Percentiles rank a stretch among this genome's conserved stretches.
Evolutionary conservation across 129 eudicot genomes (phyloP).

Genomic region (Ambrosia trifida): DNA sequence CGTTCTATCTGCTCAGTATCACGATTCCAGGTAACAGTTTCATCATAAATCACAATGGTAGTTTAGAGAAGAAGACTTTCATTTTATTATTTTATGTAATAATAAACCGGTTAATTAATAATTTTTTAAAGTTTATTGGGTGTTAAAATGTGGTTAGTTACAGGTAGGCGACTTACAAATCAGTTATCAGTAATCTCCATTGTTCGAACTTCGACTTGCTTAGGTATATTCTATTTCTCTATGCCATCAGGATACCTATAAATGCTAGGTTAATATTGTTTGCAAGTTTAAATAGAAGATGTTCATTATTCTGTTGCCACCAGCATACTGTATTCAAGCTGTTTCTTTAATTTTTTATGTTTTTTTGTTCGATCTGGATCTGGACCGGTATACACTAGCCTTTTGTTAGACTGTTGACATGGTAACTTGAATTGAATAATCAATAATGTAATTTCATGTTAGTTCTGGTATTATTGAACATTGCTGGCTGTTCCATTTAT

Average conservation of each 20-base stretch:
- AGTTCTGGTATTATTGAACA: conserved; percentile 7
- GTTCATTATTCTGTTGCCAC: background rate
- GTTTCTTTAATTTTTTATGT: background rate
- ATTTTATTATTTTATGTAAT: too few species aligned
- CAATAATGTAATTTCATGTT: conserved; percentile 6
- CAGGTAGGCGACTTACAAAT: background rate
- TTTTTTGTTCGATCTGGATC: background rate
- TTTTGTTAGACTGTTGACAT: conserved; percentile 20
- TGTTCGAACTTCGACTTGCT: background rate
- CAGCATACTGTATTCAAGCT: background rate
- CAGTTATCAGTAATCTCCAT: background rate
- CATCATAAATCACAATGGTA: too few species aligned
- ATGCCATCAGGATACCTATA: background rate
- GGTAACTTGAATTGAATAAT: conserved; percentile 5
- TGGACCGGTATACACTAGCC: background rate
- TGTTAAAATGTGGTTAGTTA: background rate
- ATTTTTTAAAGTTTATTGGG: too few species aligned
- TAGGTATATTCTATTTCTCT: too few species aligned
- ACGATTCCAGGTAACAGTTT: background rate
- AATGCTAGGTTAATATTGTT: background rate
- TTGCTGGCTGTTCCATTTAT: background rate
- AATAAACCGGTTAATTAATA: too few species aligned
- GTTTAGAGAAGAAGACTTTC: too few species aligned
- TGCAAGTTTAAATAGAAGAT: background rate
- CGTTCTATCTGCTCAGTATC: background rate